phyloP scores from a whole-genome alignment of 768 basidiomycete genomes.

The Amylocystis lapponica region DNA sequence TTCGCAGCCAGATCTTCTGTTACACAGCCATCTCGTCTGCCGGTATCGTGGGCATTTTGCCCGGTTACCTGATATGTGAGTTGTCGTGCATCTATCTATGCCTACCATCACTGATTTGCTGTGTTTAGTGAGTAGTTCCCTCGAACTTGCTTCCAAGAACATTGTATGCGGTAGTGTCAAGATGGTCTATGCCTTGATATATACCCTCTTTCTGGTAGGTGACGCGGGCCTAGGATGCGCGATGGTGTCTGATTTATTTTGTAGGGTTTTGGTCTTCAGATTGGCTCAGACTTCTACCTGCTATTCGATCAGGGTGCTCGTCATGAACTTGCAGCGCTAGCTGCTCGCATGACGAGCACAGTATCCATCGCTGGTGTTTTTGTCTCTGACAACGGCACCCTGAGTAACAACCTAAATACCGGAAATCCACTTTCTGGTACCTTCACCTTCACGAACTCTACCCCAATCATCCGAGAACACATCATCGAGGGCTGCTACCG shows the following conservation, averaged over 20 bases:
- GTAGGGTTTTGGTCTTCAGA: constrained; percentile 72
- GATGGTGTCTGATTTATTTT: not conserved
- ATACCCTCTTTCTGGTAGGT: constrained; percentile 61
- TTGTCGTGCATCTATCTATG: constrained; percentile 2
- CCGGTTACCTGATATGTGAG: constrained; percentile 81
- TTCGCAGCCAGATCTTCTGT: constrained; percentile 74
- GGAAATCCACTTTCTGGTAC: constrained; percentile 49
- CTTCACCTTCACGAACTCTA: constrained; percentile 58
- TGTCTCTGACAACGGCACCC: constrained; percentile 47
- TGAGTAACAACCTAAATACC: constrained; percentile 32
- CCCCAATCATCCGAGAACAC: constrained; percentile 39
- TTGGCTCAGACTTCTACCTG: constrained; percentile 76
- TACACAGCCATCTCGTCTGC: constrained; percentile 89
- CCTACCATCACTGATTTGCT: constrained; percentile 1
- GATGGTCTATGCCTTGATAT: constrained; percentile 87
- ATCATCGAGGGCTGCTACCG: constrained; percentile 70
- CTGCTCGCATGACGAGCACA: constrained; percentile 42
- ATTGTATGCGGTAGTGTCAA: constrained; percentile 81
- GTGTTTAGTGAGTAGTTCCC: constrained; percentile 64
- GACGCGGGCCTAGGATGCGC: not conserved
- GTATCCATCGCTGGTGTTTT: constrained; percentile 62
- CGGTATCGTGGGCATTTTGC: constrained; percentile 82
- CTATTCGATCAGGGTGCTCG: constrained; percentile 59
- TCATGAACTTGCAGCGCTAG: constrained; percentile 46
- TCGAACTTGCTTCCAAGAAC: constrained; percentile 82